Conservation (phyloP, 371 early-diverging fungal species). For the Polyrhizophydium stewartii region DNA sequence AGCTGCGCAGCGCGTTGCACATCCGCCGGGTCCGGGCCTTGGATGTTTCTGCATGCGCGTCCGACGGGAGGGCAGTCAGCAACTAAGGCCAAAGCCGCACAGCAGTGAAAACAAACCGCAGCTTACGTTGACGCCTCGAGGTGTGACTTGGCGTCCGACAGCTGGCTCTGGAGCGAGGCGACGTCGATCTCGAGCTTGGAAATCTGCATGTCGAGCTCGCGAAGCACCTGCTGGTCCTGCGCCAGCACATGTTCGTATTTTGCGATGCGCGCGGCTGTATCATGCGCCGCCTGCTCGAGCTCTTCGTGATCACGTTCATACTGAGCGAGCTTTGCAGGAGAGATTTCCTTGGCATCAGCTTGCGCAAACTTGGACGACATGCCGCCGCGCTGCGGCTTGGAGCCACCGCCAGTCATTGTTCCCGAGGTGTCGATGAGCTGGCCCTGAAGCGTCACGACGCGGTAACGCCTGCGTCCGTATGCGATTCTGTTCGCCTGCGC, state of each 20-base stretch:
- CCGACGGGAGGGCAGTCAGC: background rate
- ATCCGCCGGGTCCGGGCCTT: slow-evolving; percentile 16
- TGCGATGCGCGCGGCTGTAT: slow-evolving; percentile 44
- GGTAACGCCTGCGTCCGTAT: slow-evolving; percentile 59
- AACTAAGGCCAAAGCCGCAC: background rate
- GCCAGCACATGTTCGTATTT: slow-evolving; percentile 37
- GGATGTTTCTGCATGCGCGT: background rate
- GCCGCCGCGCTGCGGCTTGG: slow-evolving; percentile 61
- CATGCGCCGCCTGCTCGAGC: slow-evolving; percentile 4
- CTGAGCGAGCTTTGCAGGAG: slow-evolving; percentile 30
- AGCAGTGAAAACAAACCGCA: too few species aligned
- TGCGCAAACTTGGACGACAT: slow-evolving; percentile 73
- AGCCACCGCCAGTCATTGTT: slow-evolving; percentile 95
- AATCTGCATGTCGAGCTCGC: slow-evolving; percentile 57
- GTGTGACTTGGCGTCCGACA: slow-evolving; percentile 57
- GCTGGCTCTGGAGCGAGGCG: slow-evolving; percentile 53
- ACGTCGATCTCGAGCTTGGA: slow-evolving; percentile 78
- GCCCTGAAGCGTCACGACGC: slow-evolving; percentile 97
- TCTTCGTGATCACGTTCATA: slow-evolving; percentile 7
- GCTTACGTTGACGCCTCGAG: slow-evolving; percentile 51
- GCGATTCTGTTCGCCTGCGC: slow-evolving; percentile 93
- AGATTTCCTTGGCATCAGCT: slow-evolving; percentile 5
- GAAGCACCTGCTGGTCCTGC: slow-evolving; percentile 33
- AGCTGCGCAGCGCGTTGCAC: slow-evolving; percentile 18
- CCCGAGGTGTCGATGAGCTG: slow-evolving; percentile 95